Conservation (phyloP, 2,329 filamentous ascomycete genomes). For the Fusarium luffae region DNA sequence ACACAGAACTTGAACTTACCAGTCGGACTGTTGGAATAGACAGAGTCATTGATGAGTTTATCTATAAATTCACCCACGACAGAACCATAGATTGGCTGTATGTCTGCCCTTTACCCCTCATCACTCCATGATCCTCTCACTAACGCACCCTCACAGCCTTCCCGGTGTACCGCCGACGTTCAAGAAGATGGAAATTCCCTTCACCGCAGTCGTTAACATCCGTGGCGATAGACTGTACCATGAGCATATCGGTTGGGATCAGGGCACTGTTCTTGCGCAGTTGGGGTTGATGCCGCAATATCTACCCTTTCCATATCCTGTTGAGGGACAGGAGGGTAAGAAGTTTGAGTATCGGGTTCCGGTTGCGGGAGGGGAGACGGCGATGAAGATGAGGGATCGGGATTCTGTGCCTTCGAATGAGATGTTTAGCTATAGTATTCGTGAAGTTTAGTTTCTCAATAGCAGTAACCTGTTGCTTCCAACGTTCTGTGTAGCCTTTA, state of each 20-base stretch:
- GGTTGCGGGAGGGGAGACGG: slow-evolving; percentile 48
- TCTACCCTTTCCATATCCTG: slow-evolving; percentile 68
- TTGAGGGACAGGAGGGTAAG: slow-evolving; percentile 50
- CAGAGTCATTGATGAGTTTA: slow-evolving; percentile 77
- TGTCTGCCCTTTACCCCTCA: too few species aligned
- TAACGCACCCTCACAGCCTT: slow-evolving; percentile 46
- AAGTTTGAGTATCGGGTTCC: slow-evolving; percentile 49
- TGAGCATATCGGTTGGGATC: slow-evolving; percentile 77
- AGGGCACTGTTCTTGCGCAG: slow-evolving; percentile 71
- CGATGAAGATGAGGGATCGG: slow-evolving; percentile 48
- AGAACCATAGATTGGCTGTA: slow-evolving; percentile 76
- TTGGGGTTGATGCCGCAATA: slow-evolving; percentile 68
- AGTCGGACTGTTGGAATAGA: slow-evolving; percentile 79
- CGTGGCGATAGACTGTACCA: slow-evolving; percentile 72
- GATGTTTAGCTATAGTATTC: slow-evolving; percentile 45
- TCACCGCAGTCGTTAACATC: slow-evolving; percentile 72
- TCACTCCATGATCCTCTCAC: fast-evolving
- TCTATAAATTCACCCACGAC: slow-evolving; percentile 72
- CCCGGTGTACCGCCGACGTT: slow-evolving; percentile 67
- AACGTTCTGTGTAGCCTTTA: neutral
- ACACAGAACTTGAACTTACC: slow-evolving; percentile 74
- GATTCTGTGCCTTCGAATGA: slow-evolving; percentile 48
- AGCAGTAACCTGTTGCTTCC: fast-evolving
- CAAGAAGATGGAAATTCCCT: slow-evolving; percentile 65
- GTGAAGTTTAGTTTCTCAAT: slow-evolving; percentile 17